These are phyloP conservation scores for Lasiosphaeriaceae sp. DNA, from an alignment of 495 filamentous ascomycete genomes.

Conservation along the genomic window DNA sequence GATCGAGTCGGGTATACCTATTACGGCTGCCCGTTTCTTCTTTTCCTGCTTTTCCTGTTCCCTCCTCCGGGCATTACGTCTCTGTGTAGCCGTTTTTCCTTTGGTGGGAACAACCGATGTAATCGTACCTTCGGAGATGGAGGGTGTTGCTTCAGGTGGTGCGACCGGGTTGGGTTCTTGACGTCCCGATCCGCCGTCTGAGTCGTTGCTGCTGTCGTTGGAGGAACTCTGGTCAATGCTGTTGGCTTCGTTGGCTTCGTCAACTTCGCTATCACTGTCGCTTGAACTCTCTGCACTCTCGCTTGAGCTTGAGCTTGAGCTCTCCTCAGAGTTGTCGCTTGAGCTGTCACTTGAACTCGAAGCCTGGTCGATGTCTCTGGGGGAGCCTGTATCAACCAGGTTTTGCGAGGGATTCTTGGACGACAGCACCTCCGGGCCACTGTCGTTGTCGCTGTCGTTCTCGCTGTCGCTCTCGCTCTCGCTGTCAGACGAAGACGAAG, in stretches of 20 bases:
- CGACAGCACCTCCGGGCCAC: constrained; percentile 9
- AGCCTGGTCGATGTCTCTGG: constrained; percentile 1
- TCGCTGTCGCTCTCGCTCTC: constrained; percentile 13
- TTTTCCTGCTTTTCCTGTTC: constrained; percentile 16
- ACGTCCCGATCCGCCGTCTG: neutral
- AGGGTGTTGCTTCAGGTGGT: neutral
- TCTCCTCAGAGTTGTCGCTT: constrained; percentile 8
- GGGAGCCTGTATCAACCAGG: constrained; percentile 1
- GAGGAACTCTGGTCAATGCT: neutral
- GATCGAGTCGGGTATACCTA: constrained; percentile 6
- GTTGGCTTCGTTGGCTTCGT: constrained; percentile 1
- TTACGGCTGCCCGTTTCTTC: too few relatives aligned
- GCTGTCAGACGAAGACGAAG: constrained; percentile 12
- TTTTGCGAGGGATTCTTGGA: constrained; percentile 1
- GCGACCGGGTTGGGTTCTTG: neutral
- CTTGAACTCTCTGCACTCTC: neutral
- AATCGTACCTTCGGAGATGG: neutral
- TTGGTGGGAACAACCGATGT: constrained; percentile 21
- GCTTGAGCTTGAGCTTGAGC: neutral
- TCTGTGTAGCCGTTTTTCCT: constrained; percentile 35
- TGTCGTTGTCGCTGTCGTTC: constrained; percentile 15
- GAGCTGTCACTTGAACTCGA: constrained; percentile 12
- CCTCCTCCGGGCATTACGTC: constrained; percentile 41
- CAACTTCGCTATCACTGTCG: neutral
- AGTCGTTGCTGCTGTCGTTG: constrained; percentile 1